phyloP scores from a whole-genome alignment of 176 grass and related monocot genomes.

The Rhynchospora pubera region DNA sequence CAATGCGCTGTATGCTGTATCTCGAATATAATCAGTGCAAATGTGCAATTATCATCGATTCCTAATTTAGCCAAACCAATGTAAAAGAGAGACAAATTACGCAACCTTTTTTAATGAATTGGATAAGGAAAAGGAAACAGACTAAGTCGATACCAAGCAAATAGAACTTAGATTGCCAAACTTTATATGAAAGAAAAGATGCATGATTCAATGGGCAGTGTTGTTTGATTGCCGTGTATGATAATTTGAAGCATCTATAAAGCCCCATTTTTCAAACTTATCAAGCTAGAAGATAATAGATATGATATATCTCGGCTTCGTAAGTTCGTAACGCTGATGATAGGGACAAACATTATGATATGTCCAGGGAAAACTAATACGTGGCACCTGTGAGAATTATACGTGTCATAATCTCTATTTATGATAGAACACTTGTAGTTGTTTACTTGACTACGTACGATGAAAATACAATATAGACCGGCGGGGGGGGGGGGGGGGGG shows the following conservation, averaged over 20 bases:
- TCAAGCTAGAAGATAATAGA: slow-evolving; percentile 1
- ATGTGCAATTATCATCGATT: too few species aligned
- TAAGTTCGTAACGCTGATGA: background rate
- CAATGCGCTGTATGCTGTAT: too few species aligned
- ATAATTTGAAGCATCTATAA: background rate
- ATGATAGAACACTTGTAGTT: background rate
- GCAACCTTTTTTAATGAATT: too few species aligned
- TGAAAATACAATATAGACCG: background rate
- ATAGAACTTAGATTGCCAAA: too few species aligned
- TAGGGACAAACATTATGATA: background rate
- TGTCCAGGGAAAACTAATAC: background rate
- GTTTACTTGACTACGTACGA: background rate
- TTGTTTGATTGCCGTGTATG: background rate
- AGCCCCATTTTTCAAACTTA: background rate
- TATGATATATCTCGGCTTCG: background rate
- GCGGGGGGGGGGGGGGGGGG: too few species aligned
- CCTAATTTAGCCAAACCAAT: too few species aligned
- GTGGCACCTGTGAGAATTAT: background rate
- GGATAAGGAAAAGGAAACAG: too few species aligned
- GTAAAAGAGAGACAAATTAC: too few species aligned
- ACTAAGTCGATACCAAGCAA: too few species aligned
- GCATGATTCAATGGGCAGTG: background rate
- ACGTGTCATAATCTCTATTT: background rate
- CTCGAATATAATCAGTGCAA: too few species aligned
- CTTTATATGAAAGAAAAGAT: background rate